Conservation (phyloP, 2,329 filamentous ascomycete genomes). For the Sarocladiaceae sp. region DNA sequence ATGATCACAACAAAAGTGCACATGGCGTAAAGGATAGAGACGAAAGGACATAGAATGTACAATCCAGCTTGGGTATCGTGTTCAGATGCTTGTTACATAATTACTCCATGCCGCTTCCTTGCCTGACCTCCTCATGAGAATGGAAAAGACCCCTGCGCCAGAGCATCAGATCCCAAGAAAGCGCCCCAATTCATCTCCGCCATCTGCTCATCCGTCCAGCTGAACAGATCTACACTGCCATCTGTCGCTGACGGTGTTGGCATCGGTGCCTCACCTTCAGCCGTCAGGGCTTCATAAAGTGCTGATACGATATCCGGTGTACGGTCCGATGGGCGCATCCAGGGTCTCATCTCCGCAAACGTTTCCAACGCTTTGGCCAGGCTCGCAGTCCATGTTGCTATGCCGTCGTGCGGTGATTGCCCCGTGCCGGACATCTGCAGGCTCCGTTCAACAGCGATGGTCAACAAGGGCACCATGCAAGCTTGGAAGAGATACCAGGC, state of each 20-base stretch:
- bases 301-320: conserved; percentile 20
- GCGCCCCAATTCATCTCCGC: conserved; percentile 20
- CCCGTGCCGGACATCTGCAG: conserved; percentile 9
- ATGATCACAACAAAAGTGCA: too few relatives aligned
- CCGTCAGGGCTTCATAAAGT: conserved; percentile 20
- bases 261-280: conserved; percentile 15
- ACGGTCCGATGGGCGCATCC: conserved; percentile 21
- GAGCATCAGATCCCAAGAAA: conserved; percentile 18
- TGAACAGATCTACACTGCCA: conserved; percentile 19
- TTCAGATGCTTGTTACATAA: too few relatives aligned
- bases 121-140: conserved; percentile 10
- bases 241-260: conserved; percentile 19
- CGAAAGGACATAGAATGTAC: too few relatives aligned
- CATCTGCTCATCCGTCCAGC: conserved; percentile 22
- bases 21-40: too few relatives aligned
- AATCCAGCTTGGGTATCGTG: too few relatives aligned
- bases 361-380: conserved; percentile 19
- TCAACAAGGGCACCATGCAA: conserved; percentile 23
- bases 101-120: conserved; percentile 10
- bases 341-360: conserved; percentile 22
- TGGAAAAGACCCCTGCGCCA: conserved; percentile 12
- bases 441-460: conserved; percentile 21
- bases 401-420: conserved; percentile 1
- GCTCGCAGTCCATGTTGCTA: conserved; percentile 17
- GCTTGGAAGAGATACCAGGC: conserved; percentile 27